Evolutionary conservation across 495 filamentous ascomycete genomes (phyloP).

Genomic region (Aeminium ludgeri): DNA sequence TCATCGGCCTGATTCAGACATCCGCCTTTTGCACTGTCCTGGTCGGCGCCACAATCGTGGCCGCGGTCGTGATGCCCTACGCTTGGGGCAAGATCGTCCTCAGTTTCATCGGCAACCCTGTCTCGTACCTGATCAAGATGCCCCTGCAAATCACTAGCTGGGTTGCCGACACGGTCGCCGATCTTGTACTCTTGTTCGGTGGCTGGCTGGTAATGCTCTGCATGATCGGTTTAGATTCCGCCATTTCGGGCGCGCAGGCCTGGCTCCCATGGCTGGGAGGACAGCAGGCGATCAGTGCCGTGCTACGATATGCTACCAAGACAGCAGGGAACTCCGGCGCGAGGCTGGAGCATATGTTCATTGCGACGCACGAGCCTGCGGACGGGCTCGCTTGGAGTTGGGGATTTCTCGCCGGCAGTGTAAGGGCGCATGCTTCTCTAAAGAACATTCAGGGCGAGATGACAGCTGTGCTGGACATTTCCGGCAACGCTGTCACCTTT

Average conservation of each 20-base stretch:
- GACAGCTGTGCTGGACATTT: background rate
- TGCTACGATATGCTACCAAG: conserved; percentile 1
- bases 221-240: background rate
- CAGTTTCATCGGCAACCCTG: conserved; percentile 61
- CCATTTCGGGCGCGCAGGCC: background rate
- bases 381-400: conserved; percentile 5
- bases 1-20: conserved; percentile 81
- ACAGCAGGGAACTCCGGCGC: conserved; percentile 1
- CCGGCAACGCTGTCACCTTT: conserved; percentile 1
- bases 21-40: conserved; percentile 84
- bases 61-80: conserved; percentile 82
- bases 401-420: conserved; percentile 5
- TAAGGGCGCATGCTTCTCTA: conserved; percentile 12
- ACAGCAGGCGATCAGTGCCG: background rate
- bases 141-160: conserved; percentile 53
- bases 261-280: background rate
- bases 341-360: conserved; percentile 6
- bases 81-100: conserved; percentile 71
- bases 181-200: conserved; percentile 39
- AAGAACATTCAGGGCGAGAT: conserved; percentile 4
- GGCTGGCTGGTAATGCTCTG: conserved; percentile 17
- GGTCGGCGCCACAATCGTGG: conserved; percentile 65
- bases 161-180: conserved; percentile 52
- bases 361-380: background rate
- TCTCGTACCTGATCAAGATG: conserved; percentile 47